Conservation (phyloP, 2,329 filamentous ascomycete species). For the Grosmannia huntii region DNA sequence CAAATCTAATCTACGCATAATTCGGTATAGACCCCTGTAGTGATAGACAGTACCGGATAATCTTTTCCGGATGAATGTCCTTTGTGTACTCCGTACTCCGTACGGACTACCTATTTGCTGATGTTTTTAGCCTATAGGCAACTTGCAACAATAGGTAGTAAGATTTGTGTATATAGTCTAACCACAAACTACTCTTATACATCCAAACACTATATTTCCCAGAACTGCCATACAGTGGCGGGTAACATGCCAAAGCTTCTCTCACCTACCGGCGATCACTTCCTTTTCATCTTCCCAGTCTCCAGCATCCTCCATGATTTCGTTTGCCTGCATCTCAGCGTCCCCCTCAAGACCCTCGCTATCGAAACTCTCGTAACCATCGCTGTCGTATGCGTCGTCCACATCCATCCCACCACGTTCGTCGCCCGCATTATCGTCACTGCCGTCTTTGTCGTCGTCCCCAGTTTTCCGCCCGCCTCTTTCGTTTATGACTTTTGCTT, state of each 20-base stretch:
- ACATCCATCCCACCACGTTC: conserved; percentile 17
- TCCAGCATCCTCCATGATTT: conserved; percentile 33
- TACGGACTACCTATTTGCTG: too few species aligned
- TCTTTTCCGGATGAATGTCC: too few species aligned
- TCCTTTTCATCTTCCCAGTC: conserved; percentile 40
- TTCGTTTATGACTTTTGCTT: conserved; percentile 20
- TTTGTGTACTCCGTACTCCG: too few species aligned
- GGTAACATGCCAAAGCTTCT: background rate
- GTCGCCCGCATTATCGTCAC: background rate
- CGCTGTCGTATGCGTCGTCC: conserved; percentile 27
- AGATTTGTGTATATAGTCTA: background rate
- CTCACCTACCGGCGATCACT: conserved; percentile 14
- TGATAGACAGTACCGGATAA: too few species aligned
- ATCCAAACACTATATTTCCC: background rate
- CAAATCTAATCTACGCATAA: too few species aligned
- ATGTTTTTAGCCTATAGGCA: too few species aligned
- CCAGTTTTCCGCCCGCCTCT: conserved; percentile 25
- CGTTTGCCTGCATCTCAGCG: conserved; percentile 35
- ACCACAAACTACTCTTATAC: background rate
- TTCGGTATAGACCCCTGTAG: too few species aligned
- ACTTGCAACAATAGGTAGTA: too few species aligned
- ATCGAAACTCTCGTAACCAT: conserved; percentile 36
- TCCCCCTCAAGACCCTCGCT: conserved; percentile 37
- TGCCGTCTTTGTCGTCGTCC: conserved; percentile 24
- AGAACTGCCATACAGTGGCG: background rate